Conservation (phyloP, 257 asterid genomes). For the Agastache rugosa region DNA sequence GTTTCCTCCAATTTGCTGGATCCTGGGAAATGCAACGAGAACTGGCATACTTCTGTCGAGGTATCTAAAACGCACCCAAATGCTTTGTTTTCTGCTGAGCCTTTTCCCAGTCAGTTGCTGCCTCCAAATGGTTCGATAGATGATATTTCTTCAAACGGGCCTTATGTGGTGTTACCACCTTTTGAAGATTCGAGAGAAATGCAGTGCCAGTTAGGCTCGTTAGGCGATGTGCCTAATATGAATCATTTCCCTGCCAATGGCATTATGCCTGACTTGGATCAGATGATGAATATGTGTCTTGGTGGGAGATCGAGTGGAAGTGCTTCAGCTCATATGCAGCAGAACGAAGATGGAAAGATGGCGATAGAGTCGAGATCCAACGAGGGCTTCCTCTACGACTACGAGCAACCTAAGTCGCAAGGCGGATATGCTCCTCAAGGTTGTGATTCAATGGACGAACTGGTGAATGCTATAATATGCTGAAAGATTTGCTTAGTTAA, state of each 20-base stretch:
- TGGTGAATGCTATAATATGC: constrained; percentile 36
- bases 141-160: constrained; percentile 49
- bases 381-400: constrained; percentile 50
- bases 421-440: constrained; percentile 43
- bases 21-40: constrained; percentile 53
- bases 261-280: constrained; percentile 40
- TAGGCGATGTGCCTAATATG: constrained; percentile 36
- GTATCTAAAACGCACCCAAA: constrained; percentile 51
- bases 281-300: constrained; percentile 49
- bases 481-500: neutral
- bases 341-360: constrained; percentile 43
- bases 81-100: constrained; percentile 49
- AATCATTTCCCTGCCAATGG: constrained; percentile 51
- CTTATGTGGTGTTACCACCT: constrained; percentile 49
- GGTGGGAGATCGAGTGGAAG: constrained; percentile 52
- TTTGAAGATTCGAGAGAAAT: constrained; percentile 55
- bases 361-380: constrained; percentile 42
- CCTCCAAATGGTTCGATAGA: constrained; percentile 46
- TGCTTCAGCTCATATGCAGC: constrained; percentile 50
- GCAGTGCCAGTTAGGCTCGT: constrained; percentile 45
- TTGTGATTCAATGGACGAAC: constrained; percentile 43
- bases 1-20: constrained; percentile 39
- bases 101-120: constrained; percentile 55
- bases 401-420: constrained; percentile 60
- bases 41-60: constrained; percentile 53